Conservation (phyloP, 2,329 filamentous ascomycete genomes). For the Fusarium tjaetaba region DNA sequence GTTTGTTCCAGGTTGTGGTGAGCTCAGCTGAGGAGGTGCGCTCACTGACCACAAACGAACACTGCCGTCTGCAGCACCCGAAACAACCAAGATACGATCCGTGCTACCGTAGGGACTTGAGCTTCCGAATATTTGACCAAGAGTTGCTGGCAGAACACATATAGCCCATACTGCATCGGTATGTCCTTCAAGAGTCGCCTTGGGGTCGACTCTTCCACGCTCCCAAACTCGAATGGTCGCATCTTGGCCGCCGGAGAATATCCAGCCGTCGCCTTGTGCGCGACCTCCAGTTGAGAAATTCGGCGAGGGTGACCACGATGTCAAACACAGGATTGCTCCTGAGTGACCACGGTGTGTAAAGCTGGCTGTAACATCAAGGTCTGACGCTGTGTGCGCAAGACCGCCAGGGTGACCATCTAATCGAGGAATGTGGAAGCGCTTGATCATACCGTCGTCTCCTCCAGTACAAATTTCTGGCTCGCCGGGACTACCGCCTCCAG, state of each 20-base stretch:
- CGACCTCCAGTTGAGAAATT: constrained; percentile 91
- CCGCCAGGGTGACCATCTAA: constrained; percentile 66
- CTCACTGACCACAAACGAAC: constrained; percentile 96
- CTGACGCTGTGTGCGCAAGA: constrained; percentile 68
- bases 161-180: constrained; percentile 97
- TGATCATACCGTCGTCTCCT: constrained; percentile 94
- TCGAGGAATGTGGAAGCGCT: constrained; percentile 94
- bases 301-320: constrained; percentile 86
- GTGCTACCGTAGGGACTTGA: constrained; percentile 78
- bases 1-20: constrained; percentile 74
- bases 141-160: constrained; percentile 87
- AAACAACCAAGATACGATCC: constrained; percentile 89
- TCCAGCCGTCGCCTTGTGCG: constrained; percentile 93
- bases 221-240: constrained; percentile 96
- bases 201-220: constrained; percentile 90
- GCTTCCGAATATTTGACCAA: constrained; percentile 82
- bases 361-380: constrained; percentile 90
- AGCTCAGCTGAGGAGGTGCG: constrained; percentile 85
- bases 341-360: constrained; percentile 95
- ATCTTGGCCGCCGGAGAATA: constrained; percentile 97
- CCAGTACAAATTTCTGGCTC: constrained; percentile 98
- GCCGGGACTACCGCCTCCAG: constrained; percentile 91
- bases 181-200: constrained; percentile 92
- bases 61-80: constrained; percentile 88
- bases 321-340: constrained; percentile 87